Base-by-base conservation (phyloP, 148 eudicot species). In the Rhododendron williamsianum region DNA sequence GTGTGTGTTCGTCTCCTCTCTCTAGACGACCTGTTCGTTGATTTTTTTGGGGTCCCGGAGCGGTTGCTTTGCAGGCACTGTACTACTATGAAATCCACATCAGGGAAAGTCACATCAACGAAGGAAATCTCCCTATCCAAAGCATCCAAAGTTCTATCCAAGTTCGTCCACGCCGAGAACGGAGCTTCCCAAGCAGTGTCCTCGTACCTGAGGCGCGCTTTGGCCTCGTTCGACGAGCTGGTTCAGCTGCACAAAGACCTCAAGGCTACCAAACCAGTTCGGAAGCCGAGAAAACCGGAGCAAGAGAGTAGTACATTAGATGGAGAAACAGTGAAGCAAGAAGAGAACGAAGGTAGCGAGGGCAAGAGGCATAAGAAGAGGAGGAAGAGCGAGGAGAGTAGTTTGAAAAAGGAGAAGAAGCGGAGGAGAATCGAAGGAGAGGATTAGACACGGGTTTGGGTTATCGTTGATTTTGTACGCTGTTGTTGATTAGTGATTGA, bases 121-220 rank as follows among this genome's bases (percentile, higher is more conserved):
- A 87, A 87, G 77, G 77, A 90, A 15, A 65, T 92, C 23, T 88
- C 92, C 69, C 89, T 94, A 30, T 85, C 93, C 23, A 88, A 87
- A 77, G 93, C 95, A 3, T 91, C 94, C 3, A 90, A 82, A 78
- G 85, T 85, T 48, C 83, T 93, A 21, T 87, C 93, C 12, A 86
- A 85, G n/a, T 94, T 93, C 73, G 88, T 89, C 65, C 54, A 78
- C 25, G 56, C 84, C 3, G 92, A 93, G 65, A 90, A 88, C 85
- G 92, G 93, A 71, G 92, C 93, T 45, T 89, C 94, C 69, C 89
- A 91, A 33, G 89, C 93, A 0, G 88, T 90, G 60, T 85, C 90
- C 82, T 67, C 88, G 6, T 90, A 93, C 81, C 88, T 94, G 78
- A 85, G 84, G 23, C 93, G 94, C 46, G 86, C 98, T 71, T 87